Percentiles rank a stretch among this genome's conserved stretches.
Evolutionary conservation across 2,329 filamentous ascomycete genomes (phyloP).

Genomic region (Didymellaceae sp.): DNA sequence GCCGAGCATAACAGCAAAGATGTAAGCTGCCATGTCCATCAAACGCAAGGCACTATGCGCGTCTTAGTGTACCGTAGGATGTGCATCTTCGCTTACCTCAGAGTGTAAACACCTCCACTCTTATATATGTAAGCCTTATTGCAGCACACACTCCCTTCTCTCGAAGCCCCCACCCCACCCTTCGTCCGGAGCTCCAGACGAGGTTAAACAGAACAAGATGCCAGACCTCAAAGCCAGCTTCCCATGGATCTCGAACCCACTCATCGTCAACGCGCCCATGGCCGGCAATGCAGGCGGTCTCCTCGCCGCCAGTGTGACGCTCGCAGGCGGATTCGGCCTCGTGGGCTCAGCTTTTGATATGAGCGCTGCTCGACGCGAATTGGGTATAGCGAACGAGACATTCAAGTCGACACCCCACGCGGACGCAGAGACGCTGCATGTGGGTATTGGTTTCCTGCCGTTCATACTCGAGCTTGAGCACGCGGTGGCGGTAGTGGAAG

Average conservation of each 20-base stretch:
- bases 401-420: background rate
- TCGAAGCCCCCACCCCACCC: background rate
- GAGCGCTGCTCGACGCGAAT: slow-evolving; percentile 37
- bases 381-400: slow-evolving; percentile 30
- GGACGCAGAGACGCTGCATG: slow-evolving; percentile 46
- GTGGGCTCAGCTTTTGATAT: slow-evolving; percentile 49
- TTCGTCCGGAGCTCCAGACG: background rate
- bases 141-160: too few species aligned
- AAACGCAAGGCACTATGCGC: too few species aligned
- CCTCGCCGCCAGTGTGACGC: slow-evolving; percentile 67
- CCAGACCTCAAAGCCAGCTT: slow-evolving; percentile 4
- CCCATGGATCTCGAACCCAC: slow-evolving; percentile 63
- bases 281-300: slow-evolving; percentile 62
- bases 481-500: slow-evolving; percentile 58
- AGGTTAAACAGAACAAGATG: too few species aligned
- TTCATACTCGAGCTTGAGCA: slow-evolving; percentile 54
- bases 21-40: too few species aligned
- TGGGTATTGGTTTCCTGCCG: slow-evolving; percentile 69
- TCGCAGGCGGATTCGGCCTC: slow-evolving; percentile 56
- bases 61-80: too few species aligned
- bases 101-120: too few species aligned
- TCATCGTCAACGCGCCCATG: slow-evolving; percentile 73
- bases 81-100: too few species aligned
- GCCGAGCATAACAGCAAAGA: too few species aligned
- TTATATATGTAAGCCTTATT: too few species aligned